A percentile compares a stretch with the other conserved stretches of the same genome.
Evolutionary conservation across 1,284 basidiomycete genomes (phyloP).

Genomic region (Phaffia rhodozyma): DNA sequence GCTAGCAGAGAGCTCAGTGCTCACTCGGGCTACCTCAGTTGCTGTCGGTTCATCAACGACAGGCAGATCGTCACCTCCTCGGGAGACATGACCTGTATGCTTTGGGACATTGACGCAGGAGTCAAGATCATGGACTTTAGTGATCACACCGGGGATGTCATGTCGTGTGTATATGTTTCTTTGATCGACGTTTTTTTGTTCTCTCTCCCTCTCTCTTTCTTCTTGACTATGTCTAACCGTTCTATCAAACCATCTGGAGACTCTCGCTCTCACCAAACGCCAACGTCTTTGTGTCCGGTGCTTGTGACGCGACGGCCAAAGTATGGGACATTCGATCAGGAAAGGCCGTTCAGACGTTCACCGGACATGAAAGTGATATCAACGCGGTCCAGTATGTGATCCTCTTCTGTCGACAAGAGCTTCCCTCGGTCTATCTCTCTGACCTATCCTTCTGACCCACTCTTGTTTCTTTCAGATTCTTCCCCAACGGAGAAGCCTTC

Average conservation of each 20-base stretch:
- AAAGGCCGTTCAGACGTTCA: conserved; percentile 95
- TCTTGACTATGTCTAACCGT: not conserved
- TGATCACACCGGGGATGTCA: conserved; percentile 98
- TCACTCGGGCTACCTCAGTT: conserved; percentile 93
- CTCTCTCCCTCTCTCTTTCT: not conserved
- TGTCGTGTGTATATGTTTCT: conserved; percentile 53
- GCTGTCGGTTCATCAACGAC: conserved; percentile 97
- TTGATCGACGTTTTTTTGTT: not conserved
- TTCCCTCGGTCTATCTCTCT: not conserved
- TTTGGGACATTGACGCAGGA: conserved; percentile 98
- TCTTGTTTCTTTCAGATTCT: conserved; percentile 53
- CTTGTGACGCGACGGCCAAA: conserved; percentile 95
- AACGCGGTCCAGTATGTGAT: conserved; percentile 84
- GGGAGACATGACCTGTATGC: conserved; percentile 99
- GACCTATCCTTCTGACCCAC: conserved; percentile 8
- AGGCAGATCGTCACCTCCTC: conserved; percentile 94
- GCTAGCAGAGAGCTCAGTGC: conserved; percentile 75
- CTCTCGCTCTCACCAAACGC: conserved; percentile 86
- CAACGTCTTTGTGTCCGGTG: conserved; percentile 94
- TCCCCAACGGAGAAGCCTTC: conserved; percentile 98
- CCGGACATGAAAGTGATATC: conserved; percentile 97
- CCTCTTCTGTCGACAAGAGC: conserved; percentile 18
- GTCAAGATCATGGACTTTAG: conserved; percentile 92
- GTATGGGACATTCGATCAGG: conserved; percentile 97
- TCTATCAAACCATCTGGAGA: conserved; percentile 39